Conservation (phyloP, 495 filamentous ascomycete genomes). For the Tuber melanosporum region DNA sequence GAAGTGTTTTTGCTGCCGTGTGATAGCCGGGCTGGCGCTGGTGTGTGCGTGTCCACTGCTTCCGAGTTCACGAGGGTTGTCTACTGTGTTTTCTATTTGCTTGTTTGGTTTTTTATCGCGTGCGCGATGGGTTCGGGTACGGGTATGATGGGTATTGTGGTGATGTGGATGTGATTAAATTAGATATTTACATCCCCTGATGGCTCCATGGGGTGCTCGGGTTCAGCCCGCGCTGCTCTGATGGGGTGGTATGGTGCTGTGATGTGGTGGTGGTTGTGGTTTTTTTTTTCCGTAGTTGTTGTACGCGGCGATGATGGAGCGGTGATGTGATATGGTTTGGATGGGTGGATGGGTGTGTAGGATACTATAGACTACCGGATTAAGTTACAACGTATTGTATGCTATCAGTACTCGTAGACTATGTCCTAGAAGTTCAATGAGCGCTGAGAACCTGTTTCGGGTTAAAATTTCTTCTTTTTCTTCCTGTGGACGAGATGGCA, state of each 20-base stretch:
- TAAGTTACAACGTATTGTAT: neutral
- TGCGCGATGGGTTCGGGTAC: neutral
- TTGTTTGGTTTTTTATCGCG: neutral
- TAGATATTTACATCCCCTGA: neutral
- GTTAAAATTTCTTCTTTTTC: neutral
- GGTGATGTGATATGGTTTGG: neutral
- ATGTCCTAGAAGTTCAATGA: neutral
- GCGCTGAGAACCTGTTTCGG: neutral
- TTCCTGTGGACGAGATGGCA: neutral
- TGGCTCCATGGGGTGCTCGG: neutral
- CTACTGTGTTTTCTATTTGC: neutral
- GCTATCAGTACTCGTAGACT: neutral
- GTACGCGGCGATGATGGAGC: neutral
- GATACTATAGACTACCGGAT: neutral
- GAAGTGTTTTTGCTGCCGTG: no score
- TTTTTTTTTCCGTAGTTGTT: neutral
- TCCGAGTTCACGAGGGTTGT: neutral
- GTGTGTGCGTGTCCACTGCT: no score
- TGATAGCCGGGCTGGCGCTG: no score
- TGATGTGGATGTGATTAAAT: neutral
- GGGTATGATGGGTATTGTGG: neutral
- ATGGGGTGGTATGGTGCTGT: neutral
- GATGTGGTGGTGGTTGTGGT: neutral
- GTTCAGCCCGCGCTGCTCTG: neutral
- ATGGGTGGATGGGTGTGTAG: neutral